phyloP scores from a whole-genome alignment of 257 asterid species.

The Plantago major region DNA sequence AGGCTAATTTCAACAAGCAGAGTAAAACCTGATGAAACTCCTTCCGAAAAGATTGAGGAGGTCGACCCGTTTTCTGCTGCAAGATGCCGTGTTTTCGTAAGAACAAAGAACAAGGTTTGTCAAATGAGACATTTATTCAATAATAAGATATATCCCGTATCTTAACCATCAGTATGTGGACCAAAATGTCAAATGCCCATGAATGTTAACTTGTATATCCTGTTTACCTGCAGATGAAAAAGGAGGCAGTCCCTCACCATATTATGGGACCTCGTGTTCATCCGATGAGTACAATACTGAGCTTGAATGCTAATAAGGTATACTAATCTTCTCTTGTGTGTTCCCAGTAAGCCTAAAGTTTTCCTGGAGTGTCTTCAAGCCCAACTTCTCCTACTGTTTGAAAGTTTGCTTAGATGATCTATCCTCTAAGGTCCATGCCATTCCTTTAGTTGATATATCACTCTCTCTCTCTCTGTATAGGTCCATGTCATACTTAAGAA shows the following conservation, averaged over 20 bases:
- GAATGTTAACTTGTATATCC: conserved; percentile 15
- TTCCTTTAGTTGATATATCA: no score
- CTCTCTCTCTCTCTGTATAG: no score
- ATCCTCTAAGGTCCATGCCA: no score
- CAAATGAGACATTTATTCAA: not conserved
- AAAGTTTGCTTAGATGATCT: no score
- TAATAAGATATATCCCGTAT: not conserved
- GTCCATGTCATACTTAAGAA: no score
- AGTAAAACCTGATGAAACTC: conserved; percentile 59
- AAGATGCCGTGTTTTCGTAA: conserved; percentile 60
- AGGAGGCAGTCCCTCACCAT: conserved; percentile 69
- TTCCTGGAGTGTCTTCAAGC: no score
- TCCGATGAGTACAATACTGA: conserved; percentile 44
- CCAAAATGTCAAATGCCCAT: not conserved
- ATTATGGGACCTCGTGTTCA: conserved; percentile 79
- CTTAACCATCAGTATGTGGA: conserved; percentile 5
- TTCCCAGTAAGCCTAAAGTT: no score
- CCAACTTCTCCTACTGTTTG: no score
- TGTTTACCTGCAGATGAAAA: conserved; percentile 46
- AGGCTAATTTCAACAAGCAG: conserved; percentile 81
- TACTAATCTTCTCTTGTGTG: no score
- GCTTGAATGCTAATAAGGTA: conserved; percentile 60
- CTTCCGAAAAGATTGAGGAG: conserved; percentile 50
- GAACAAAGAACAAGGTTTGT: conserved; percentile 55
- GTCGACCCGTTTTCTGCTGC: conserved; percentile 80